Evolutionary conservation across 306 rosid species (phyloP), one percentile per base, ranked within the genome.

Genomic region (Sphenostylis stenocarpa): DNA sequence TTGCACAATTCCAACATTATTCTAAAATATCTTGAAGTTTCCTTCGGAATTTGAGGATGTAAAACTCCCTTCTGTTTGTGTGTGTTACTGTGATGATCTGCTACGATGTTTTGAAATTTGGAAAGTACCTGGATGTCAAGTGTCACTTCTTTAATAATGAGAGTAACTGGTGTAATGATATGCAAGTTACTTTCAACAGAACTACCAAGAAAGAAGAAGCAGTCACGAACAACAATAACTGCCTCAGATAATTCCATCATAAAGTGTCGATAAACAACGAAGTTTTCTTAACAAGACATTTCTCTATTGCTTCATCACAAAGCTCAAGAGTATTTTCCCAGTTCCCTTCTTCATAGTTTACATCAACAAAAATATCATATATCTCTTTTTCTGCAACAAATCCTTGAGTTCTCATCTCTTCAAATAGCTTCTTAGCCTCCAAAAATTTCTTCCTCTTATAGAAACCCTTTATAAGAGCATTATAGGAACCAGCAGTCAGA

Each of bases 291-390:
- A 56, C 88, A 68, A 89, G 93, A 87, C 86, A 90, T 75, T 90
- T 87, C 84, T 94, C 98, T 47, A 91, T 90, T 16, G 94, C 87
- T 79, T 91, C 94, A 79, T 94, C 97, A 73, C 97, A 94, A 72
- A 94, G 97, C 80, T 87, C 84, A 41, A 94, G 97, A 44, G 93
- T 84, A 49, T 52, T 62, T 49, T 88, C 94, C 85, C 88, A 66
- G 82, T 94, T 87, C 79, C 97, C 98, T 84, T 91, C 96, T 72
- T 84, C 85, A 69, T 87, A 90, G 86, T 85, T 88, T 66, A 90
- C 65, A 56, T 94, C 93, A 76, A 88, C 89, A n/a, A 94, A 91
- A 75, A 88, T 84, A 81, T 84, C 88, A 79, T 90, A 94, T 76
- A 90, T 85, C 80, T 90, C 97, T 79, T 81, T 88, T 41, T 88